Conservation (phyloP, 345 rosid genomes). For the Lumnitzera littorea region DNA sequence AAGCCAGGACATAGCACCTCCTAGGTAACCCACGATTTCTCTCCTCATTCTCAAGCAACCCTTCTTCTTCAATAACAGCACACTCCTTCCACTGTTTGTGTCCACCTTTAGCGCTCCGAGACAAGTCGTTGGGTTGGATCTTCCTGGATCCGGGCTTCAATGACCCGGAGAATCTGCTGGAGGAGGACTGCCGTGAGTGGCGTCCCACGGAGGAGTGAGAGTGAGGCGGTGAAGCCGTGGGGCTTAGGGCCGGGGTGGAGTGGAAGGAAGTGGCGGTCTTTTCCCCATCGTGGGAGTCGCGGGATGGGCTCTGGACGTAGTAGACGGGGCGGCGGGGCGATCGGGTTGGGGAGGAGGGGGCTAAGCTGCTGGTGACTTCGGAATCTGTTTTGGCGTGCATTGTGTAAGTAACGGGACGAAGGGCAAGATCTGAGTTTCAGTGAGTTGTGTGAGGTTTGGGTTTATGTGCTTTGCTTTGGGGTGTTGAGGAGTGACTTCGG, state of each 20-base stretch:
- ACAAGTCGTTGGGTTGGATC: constrained; percentile 65
- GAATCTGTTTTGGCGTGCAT: constrained; percentile 99
- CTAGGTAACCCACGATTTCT: constrained; percentile 60
- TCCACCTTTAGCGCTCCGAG: constrained; percentile 32
- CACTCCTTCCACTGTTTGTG: constrained; percentile 65
- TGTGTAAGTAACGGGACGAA: not conserved
- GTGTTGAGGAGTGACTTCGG: not conserved
- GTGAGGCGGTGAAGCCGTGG: constrained; percentile 88
- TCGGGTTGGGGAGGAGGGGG: constrained; percentile 80
- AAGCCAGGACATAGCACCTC: constrained; percentile 71
- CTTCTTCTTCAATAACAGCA: constrained; percentile 87
- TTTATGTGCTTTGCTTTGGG: not conserved
- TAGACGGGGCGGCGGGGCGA: constrained; percentile 88
- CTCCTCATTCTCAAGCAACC: constrained; percentile 81
- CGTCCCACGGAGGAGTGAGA: constrained; percentile 88
- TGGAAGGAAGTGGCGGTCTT: constrained; percentile 94
- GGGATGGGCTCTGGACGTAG: constrained; percentile 91
- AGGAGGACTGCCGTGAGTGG: constrained; percentile 85
- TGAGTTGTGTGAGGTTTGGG: not conserved
- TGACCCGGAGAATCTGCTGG: constrained; percentile 89
- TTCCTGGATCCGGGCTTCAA: constrained; percentile 85
- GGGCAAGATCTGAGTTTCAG: not conserved
- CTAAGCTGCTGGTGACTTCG: constrained; percentile 90
- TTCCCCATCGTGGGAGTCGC: constrained; percentile 98
- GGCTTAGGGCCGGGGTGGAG: constrained; percentile 86